Percentiles rank a stretch among this genome's conserved stretches.
Evolutionary conservation across 2,329 filamentous ascomycete species (phyloP).

Genomic region (Aureobasidium vineae): DNA sequence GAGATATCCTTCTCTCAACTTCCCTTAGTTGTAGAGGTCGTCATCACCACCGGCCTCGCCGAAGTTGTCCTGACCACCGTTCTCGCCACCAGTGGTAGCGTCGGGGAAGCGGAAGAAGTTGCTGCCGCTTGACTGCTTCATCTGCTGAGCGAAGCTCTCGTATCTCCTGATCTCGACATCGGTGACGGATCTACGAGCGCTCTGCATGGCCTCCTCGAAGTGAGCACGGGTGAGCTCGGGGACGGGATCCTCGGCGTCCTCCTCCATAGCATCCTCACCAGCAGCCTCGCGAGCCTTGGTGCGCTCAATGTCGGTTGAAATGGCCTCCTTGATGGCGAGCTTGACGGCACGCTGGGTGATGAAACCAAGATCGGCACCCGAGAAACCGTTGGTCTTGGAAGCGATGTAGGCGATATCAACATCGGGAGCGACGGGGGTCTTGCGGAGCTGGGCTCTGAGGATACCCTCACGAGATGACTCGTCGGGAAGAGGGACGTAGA

Average conservation of each 20-base stretch:
- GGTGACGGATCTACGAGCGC: conserved; percentile 87
- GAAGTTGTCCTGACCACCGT: conserved; percentile 26
- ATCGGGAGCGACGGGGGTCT: conserved; percentile 87
- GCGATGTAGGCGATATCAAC: conserved; percentile 91
- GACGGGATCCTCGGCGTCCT: conserved; percentile 86
- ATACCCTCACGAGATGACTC: conserved; percentile 86
- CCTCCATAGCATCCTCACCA: conserved; percentile 78
- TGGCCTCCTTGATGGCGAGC: conserved; percentile 98
- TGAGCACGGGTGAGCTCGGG: conserved; percentile 94
- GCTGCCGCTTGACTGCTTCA: conserved; percentile 96
- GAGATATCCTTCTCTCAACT: background rate
- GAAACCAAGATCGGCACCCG: conserved; percentile 98
- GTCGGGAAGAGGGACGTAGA: conserved; percentile 96
- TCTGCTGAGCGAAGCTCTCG: conserved; percentile 96
- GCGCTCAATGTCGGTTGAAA: conserved; percentile 82
- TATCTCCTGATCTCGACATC: conserved; percentile 98
- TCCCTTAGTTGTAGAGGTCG: conserved; percentile 86
- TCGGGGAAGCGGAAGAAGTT: conserved; percentile 90
- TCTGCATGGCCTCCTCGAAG: conserved; percentile 98
- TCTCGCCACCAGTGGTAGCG: conserved; percentile 36
- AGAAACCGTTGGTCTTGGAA: conserved; percentile 97
- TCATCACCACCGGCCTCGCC: conserved; percentile 58
- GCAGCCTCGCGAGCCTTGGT: conserved; percentile 83
- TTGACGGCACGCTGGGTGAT: conserved; percentile 99
- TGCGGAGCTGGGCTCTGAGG: conserved; percentile 92